Evolutionary conservation across 2,329 filamentous ascomycete species (phyloP).

Genomic region (Fusarium sp.): DNA sequence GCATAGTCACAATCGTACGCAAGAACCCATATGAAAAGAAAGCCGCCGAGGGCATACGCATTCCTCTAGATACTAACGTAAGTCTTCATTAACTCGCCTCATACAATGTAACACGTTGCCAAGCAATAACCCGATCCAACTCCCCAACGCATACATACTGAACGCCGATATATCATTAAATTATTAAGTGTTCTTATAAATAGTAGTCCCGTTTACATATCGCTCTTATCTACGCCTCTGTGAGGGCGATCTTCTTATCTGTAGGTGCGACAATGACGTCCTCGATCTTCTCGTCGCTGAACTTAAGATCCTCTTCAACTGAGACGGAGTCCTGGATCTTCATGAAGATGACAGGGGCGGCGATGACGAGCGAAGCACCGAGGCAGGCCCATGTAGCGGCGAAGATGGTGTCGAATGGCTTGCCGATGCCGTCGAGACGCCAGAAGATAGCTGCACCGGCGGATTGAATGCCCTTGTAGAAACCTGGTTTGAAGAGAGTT

Average conservation of each 20-base stretch:
- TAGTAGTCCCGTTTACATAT: not conserved
- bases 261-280: conserved; percentile 61
- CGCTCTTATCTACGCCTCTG: conserved; percentile 20
- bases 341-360: conserved; percentile 78
- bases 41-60: not conserved
- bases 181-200: conserved; percentile 10
- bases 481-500: conserved; percentile 55
- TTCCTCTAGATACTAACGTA: not conserved
- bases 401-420: conserved; percentile 75
- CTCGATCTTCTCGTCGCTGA: conserved; percentile 81
- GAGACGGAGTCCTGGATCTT: conserved; percentile 79
- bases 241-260: conserved; percentile 24
- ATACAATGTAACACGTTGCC: not conserved
- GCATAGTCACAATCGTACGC: not conserved
- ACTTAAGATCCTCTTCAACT: conserved; percentile 82
- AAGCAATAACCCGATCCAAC: not conserved
- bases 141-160: not conserved
- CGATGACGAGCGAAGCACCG: conserved; percentile 74
- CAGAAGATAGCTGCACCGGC: conserved; percentile 42
- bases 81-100: not conserved
- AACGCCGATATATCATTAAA: conserved; percentile 12
- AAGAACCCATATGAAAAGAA: not conserved
- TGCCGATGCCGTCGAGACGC: conserved; percentile 38
- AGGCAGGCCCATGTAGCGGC: conserved; percentile 76
- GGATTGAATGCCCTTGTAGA: conserved; percentile 70